These are phyloP conservation scores for Apiotrichum siamense DNA, from an alignment of 1,284 basidiomycete genomes.

Conservation along the genomic window DNA sequence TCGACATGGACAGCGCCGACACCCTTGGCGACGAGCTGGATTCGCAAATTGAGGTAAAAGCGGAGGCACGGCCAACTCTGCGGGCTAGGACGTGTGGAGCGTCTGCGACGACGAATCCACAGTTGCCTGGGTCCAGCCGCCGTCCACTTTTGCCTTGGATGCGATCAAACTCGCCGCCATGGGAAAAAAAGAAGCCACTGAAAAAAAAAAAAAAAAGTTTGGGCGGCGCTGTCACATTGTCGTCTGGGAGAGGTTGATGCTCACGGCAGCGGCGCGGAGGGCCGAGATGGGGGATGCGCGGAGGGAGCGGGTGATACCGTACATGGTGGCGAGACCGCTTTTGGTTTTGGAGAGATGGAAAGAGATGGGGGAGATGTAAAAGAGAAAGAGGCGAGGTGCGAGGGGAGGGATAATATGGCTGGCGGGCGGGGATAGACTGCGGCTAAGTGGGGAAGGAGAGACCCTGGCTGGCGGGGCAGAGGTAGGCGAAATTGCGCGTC, in stretches of 20 bases:
- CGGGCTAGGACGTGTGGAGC: no score
- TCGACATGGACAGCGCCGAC: neutral
- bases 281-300: constrained; percentile 20
- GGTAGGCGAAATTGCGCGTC: neutral
- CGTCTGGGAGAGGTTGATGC: constrained; percentile 3
- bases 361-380: neutral
- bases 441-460: no score
- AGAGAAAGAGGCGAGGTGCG: constrained; percentile 3
- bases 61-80: no score
- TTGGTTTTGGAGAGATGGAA: constrained; percentile 3
- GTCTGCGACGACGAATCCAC: no score
- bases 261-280: constrained; percentile 24
- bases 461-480: no score
- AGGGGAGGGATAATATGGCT: neutral
- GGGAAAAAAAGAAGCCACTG: neutral
- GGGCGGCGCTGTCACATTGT: neutral
- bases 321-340: constrained; percentile 24
- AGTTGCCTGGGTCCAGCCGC: no score
- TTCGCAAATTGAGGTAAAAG: neutral
- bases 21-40: neutral
- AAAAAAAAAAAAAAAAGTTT: neutral
- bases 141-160: no score
- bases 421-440: no score
- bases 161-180: no score
- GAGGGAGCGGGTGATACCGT: constrained; percentile 37